These are phyloP conservation scores for Flueggea neowawraea DNA, from an alignment of 441 rosid species.

Conservation along the genomic window DNA sequence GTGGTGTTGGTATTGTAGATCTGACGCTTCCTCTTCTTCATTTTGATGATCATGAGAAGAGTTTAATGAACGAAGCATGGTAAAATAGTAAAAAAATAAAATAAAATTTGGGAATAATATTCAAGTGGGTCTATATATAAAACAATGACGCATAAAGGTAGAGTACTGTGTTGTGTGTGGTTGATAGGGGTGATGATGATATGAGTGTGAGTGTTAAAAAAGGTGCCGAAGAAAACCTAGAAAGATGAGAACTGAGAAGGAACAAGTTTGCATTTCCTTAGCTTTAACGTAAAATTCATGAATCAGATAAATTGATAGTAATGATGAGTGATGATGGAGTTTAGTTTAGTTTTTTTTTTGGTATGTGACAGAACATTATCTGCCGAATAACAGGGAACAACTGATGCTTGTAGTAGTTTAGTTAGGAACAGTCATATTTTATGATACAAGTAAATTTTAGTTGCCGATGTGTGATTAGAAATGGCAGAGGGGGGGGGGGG, in stretches of 20 bases:
- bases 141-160: neutral
- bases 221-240: neutral
- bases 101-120: neutral
- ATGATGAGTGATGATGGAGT: neutral
- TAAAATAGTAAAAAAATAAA: neutral
- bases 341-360: neutral
- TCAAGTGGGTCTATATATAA: neutral
- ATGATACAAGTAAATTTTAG: too few relatives aligned
- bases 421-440: too few relatives aligned
- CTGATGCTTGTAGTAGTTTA: too few relatives aligned
- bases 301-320: neutral
- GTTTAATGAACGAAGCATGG: conserved; percentile 1
- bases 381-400: too few relatives aligned
- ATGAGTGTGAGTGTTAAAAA: neutral
- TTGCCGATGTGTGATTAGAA: too few relatives aligned
- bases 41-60: neutral
- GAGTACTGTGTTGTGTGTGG: too few relatives aligned
- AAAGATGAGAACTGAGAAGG: neutral
- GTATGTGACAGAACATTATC: too few relatives aligned
- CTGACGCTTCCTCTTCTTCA: neutral
- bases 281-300: too few relatives aligned
- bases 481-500: too few relatives aligned
- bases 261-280: neutral
- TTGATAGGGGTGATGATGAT: neutral
- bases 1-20: neutral